Percentiles rank a stretch among this genome's conserved stretches.
Evolutionary conservation across 2,329 filamentous ascomycete genomes (phyloP).

Genomic region (Macrophomina phaseolina): DNA sequence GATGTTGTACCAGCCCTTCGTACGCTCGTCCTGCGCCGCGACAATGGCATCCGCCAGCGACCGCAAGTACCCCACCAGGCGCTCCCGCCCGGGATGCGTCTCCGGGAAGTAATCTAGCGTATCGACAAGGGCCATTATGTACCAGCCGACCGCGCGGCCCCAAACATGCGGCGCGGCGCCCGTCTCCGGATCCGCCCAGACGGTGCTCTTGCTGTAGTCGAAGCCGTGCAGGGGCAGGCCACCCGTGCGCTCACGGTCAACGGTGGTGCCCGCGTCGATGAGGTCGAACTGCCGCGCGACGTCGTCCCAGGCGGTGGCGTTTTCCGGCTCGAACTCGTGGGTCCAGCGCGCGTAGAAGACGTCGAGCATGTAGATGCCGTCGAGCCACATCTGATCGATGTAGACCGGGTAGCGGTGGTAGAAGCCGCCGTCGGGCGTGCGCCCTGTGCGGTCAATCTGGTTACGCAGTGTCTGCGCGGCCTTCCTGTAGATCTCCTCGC

Average conservation of each 20-base stretch:
- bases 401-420: slow-evolving; percentile 50
- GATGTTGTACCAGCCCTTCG: slow-evolving; percentile 65
- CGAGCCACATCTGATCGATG: slow-evolving; percentile 51
- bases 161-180: slow-evolving; percentile 45
- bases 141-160: slow-evolving; percentile 47
- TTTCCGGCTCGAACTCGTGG: slow-evolving; percentile 43
- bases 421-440: slow-evolving; percentile 59
- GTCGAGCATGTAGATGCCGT: slow-evolving; percentile 55
- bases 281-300: slow-evolving; percentile 44
- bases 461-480: slow-evolving; percentile 55
- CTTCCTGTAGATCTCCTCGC: slow-evolving; percentile 53
- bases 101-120: slow-evolving; percentile 54
- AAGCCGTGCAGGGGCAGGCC: slow-evolving; percentile 44
- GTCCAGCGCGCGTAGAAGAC: slow-evolving; percentile 49
- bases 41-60: slow-evolving; percentile 52
- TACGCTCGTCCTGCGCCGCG: slow-evolving; percentile 49
- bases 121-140: slow-evolving; percentile 53
- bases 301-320: slow-evolving; percentile 52
- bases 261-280: slow-evolving; percentile 43
- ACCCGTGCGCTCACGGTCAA: slow-evolving; percentile 40
- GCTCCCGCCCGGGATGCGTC: slow-evolving; percentile 43
- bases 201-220: slow-evolving; percentile 41
- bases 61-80: slow-evolving; percentile 48
- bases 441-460: slow-evolving; percentile 57
- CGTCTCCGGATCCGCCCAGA: slow-evolving; percentile 44